phyloP scores from a whole-genome alignment of 2,329 filamentous ascomycete species.

The Phialocephala subalpina region DNA sequence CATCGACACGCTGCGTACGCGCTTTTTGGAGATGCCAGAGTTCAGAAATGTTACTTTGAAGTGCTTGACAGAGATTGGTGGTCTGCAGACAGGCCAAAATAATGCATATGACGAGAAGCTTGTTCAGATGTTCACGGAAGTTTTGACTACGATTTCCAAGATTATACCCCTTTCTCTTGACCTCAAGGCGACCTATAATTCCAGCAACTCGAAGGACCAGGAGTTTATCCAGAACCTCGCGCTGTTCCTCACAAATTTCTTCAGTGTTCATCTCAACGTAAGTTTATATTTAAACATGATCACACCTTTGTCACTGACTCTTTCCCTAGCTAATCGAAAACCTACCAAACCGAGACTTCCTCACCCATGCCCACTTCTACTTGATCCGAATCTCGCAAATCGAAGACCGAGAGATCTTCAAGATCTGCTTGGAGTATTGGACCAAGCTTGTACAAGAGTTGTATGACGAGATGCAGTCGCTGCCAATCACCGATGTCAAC shows the following conservation, averaged over 20 bases:
- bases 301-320: conserved; percentile 30
- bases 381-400: conserved; percentile 98
- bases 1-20: conserved; percentile 91
- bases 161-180: conserved; percentile 93
- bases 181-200: conserved; percentile 88
- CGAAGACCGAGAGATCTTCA: conserved; percentile 98
- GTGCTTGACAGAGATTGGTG: conserved; percentile 95
- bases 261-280: conserved; percentile 88
- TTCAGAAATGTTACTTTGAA: conserved; percentile 98
- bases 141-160: conserved; percentile 88
- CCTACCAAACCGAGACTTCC: conserved; percentile 91
- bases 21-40: conserved; percentile 91
- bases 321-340: conserved; percentile 83
- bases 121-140: conserved; percentile 98
- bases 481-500: conserved; percentile 92
- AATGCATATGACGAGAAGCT: conserved; percentile 93
- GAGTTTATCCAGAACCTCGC: conserved; percentile 98
- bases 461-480: conserved; percentile 98
- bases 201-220: conserved; percentile 91
- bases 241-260: conserved; percentile 96
- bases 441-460: conserved; percentile 97
- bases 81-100: conserved; percentile 80
- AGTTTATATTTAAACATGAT: conserved; percentile 37
- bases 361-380: conserved; percentile 97
- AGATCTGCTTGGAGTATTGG: conserved; percentile 99